Percentiles rank a stretch among this genome's conserved stretches.
These are phyloP conservation scores for Eucalyptus microcorys DNA, from an alignment of 345 rosid genomes.

Conservation along the genomic window DNA sequence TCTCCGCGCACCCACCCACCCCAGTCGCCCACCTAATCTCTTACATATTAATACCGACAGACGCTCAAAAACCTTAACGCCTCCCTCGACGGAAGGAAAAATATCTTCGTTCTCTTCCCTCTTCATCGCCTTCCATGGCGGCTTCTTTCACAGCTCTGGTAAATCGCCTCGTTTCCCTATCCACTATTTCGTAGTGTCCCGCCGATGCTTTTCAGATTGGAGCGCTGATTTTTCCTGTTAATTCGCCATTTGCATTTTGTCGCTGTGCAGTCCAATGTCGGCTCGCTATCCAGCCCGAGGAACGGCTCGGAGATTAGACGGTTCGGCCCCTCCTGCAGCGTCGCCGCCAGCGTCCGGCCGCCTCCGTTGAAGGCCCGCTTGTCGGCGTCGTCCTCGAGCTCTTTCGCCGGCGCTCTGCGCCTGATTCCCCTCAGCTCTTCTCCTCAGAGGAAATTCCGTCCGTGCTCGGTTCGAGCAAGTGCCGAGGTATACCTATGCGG, in stretches of 20 bases:
- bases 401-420: slow-evolving; percentile 25
- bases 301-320: slow-evolving; percentile 10
- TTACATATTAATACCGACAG: not conserved
- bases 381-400: slow-evolving; percentile 11
- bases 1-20: not conserved
- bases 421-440: slow-evolving; percentile 11
- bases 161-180: not conserved
- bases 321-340: slow-evolving; percentile 4
- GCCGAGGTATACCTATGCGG: slow-evolving; percentile 42
- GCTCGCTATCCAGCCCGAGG: slow-evolving; percentile 27
- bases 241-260: not conserved
- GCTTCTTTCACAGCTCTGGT: slow-evolving; percentile 43
- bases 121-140: slow-evolving; percentile 33
- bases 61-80: not conserved
- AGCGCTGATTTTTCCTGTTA: not conserved
- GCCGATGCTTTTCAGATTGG: not conserved
- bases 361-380: slow-evolving; percentile 5
- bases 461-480: slow-evolving; percentile 40
- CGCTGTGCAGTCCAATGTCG: slow-evolving; percentile 38
- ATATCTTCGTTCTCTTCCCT: not conserved
- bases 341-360: slow-evolving; percentile 6
- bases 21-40: not conserved
- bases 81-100: not conserved
- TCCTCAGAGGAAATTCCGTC: slow-evolving; percentile 10
- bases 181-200: not conserved